A percentile compares a stretch with the other conserved stretches of the same genome.
Evolutionary conservation across 768 basidiomycete species (phyloP).

Genomic region (Postia placenta): DNA sequence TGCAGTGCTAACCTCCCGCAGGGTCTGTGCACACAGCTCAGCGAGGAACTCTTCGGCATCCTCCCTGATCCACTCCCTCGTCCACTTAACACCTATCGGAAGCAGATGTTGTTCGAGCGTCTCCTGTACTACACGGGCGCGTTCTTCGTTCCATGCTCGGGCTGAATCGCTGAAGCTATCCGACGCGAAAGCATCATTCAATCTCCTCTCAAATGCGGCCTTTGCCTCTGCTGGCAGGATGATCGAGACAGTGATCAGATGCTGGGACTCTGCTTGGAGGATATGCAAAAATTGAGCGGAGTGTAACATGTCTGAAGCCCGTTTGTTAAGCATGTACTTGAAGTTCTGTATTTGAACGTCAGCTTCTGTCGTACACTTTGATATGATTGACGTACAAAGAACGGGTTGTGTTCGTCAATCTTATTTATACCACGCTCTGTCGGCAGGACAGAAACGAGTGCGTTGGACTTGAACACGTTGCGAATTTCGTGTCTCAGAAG

Average conservation of each 20-base stretch:
- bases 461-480: constrained; percentile 66
- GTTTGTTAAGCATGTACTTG: constrained; percentile 88
- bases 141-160: constrained; percentile 86
- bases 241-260: constrained; percentile 74
- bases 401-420: constrained; percentile 68
- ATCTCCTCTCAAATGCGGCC: constrained; percentile 61
- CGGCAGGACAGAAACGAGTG: constrained; percentile 71
- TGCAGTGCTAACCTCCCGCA: constrained; percentile 65
- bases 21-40: constrained; percentile 52
- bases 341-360: constrained; percentile 56
- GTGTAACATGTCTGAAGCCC: constrained; percentile 60
- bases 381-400: constrained; percentile 46
- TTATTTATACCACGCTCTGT: constrained; percentile 82
- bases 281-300: constrained; percentile 85
- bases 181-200: constrained; percentile 80
- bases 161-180: constrained; percentile 82
- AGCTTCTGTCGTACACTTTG: neutral
- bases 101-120: constrained; percentile 78
- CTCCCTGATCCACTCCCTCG: constrained; percentile 80
- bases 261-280: constrained; percentile 84
- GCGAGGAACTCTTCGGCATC: constrained; percentile 86
- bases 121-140: constrained; percentile 71
- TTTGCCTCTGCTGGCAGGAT: constrained; percentile 56
- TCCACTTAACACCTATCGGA: constrained; percentile 83
- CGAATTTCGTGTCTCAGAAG: constrained; percentile 76